Conservation (phyloP, 2,329 filamentous ascomycete species). For the Volutella citrinella region DNA sequence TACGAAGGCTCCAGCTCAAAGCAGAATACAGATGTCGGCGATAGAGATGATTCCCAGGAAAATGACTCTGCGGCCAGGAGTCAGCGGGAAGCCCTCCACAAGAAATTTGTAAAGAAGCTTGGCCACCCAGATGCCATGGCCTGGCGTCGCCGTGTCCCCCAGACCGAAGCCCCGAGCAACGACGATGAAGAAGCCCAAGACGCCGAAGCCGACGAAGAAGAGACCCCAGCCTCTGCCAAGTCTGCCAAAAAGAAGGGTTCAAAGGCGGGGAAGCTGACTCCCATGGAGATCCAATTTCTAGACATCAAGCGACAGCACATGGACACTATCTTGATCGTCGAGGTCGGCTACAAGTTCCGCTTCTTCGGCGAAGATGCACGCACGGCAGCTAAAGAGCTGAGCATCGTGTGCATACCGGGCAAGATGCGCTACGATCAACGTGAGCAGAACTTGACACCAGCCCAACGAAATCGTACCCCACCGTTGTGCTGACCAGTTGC, state of each 20-base stretch:
- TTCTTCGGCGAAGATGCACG: constrained; percentile 97
- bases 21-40: constrained; percentile 10
- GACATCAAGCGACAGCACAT: constrained; percentile 90
- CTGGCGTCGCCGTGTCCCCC: constrained; percentile 56
- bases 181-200: constrained; percentile 56
- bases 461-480: background rate
- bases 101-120: constrained; percentile 85
- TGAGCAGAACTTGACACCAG: constrained; percentile 33
- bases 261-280: constrained; percentile 79
- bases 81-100: constrained; percentile 70
- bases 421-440: constrained; percentile 93
- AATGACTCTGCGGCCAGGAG: constrained; percentile 49
- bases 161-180: constrained; percentile 51
- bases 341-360: constrained; percentile 96
- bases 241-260: constrained; percentile 66
- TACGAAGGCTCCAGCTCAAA: constrained; percentile 46
- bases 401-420: constrained; percentile 94
- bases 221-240: constrained; percentile 46
- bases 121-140: constrained; percentile 81
- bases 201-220: constrained; percentile 54
- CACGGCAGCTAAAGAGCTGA: constrained; percentile 81
- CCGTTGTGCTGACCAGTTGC: constrained; percentile 5
- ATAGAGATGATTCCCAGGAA: constrained; percentile 40
- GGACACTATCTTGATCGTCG: constrained; percentile 86
- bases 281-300: constrained; percentile 89